A percentile compares a stretch with the other conserved stretches of the same genome.
Evolutionary conservation across 169 alveolate genomes (phyloP).

Genomic region (Plasmodium fragile): DNA sequence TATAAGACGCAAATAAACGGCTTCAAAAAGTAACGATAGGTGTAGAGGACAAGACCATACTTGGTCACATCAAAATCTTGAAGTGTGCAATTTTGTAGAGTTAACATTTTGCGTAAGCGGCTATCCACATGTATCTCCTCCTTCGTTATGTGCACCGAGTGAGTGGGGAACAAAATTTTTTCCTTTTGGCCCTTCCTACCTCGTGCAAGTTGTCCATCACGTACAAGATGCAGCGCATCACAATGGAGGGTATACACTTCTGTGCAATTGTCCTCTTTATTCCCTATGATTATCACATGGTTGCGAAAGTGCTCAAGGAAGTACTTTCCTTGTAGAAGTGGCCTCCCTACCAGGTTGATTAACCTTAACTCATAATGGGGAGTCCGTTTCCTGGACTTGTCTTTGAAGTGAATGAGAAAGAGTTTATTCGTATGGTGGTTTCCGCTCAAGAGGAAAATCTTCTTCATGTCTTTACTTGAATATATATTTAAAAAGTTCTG

Average conservation of each 20-base stretch:
- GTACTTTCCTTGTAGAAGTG: constrained; percentile 20
- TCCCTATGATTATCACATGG: constrained; percentile 14
- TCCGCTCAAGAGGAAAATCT: constrained; percentile 48
- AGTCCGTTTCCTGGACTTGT: not conserved
- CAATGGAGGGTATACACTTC: not conserved
- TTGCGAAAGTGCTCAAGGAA: constrained; percentile 18
- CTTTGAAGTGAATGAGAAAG: constrained; percentile 5
- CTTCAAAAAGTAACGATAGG: constrained; percentile 31
- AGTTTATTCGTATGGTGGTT: constrained; percentile 31
- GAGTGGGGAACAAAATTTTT: not conserved
- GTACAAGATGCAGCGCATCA: not conserved
- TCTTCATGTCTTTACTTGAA: constrained; percentile 42
- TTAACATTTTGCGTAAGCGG: not conserved
- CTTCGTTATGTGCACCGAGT: not conserved
- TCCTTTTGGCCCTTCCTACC: not conserved
- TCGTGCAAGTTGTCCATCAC: not conserved
- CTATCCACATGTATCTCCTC: not conserved
- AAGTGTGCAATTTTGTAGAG: constrained; percentile 16
- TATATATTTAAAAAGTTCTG: constrained; percentile 43
- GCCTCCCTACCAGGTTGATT: not conserved
- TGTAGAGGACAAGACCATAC: constrained; percentile 22
- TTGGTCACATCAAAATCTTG: constrained; percentile 58
- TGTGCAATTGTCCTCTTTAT: not conserved
- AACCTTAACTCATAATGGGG: not conserved
- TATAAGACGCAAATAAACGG: constrained; percentile 21